These are phyloP conservation scores for Protomyces inouyei DNA, from an alignment of 1,139 yeast species.

Conservation along the genomic window DNA sequence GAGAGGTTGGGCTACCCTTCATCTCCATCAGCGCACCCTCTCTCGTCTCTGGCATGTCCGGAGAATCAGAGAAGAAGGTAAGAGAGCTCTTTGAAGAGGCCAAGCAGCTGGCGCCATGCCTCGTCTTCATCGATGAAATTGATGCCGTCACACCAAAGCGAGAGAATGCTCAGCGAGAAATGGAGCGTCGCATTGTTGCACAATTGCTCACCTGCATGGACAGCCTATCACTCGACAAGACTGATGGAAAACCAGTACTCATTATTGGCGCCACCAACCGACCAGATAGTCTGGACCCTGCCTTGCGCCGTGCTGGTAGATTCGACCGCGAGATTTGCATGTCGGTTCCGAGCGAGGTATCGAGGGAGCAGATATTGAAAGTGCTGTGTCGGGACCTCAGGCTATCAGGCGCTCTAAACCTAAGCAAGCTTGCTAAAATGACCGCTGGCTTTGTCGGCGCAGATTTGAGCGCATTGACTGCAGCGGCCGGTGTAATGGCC, in stretches of 20 bases:
- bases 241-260: slow-evolving; percentile 89
- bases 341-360: slow-evolving; percentile 84
- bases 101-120: slow-evolving; percentile 79
- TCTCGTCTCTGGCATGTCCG: slow-evolving; percentile 99
- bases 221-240: slow-evolving; percentile 78
- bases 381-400: slow-evolving; percentile 62
- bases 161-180: slow-evolving; percentile 96
- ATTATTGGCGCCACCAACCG: slow-evolving; percentile 96
- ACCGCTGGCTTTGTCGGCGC: slow-evolving; percentile 99
- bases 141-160: slow-evolving; percentile 98
- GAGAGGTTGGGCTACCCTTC: slow-evolving; percentile 84
- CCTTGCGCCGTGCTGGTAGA: slow-evolving; percentile 92
- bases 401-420: slow-evolving; percentile 67
- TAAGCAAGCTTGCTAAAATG: slow-evolving; percentile 68
- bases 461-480: slow-evolving; percentile 84
- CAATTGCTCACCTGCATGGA: slow-evolving; percentile 92
- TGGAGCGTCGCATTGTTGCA: slow-evolving; percentile 96
- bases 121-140: slow-evolving; percentile 88
- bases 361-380: slow-evolving; percentile 59
- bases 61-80: slow-evolving; percentile 90
- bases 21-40: slow-evolving; percentile 91
- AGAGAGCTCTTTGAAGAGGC: slow-evolving; percentile 95
- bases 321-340: slow-evolving; percentile 91
- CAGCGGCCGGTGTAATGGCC: slow-evolving; percentile 94
- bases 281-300: slow-evolving; percentile 95